Evolutionary conservation across 768 basidiomycete species (phyloP).

Genomic region (Trichaptum fuscoviolaceum): DNA sequence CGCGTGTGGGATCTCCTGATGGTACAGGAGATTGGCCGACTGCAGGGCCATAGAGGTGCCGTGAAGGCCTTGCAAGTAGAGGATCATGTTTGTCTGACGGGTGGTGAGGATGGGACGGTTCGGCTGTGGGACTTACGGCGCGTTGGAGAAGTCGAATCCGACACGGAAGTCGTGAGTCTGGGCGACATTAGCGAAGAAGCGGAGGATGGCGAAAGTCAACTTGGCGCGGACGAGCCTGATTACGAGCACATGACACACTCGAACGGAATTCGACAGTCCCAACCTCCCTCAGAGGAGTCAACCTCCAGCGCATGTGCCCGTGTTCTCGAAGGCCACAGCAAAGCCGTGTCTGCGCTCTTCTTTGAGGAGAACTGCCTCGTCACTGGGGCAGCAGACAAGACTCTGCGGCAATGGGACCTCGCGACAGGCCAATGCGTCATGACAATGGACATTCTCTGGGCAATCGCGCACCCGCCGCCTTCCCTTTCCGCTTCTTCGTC

Average conservation of each 20-base stretch:
- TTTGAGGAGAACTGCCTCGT: constrained; percentile 95
- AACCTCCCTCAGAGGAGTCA: constrained; percentile 30
- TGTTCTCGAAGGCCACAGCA: constrained; percentile 84
- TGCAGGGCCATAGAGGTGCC: constrained; percentile 74
- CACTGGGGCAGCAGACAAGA: constrained; percentile 97
- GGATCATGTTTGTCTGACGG: constrained; percentile 84
- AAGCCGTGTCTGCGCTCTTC: constrained; percentile 88
- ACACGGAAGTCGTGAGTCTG: constrained; percentile 47
- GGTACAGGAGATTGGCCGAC: constrained; percentile 79
- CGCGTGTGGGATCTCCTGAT: constrained; percentile 93
- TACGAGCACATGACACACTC: constrained; percentile 27
- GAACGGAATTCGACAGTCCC: constrained; percentile 36
- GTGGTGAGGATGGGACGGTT: constrained; percentile 80
- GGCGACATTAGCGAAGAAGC: constrained; percentile 57
- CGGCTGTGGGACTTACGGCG: constrained; percentile 87
- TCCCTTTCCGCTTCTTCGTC: constrained; percentile 16
- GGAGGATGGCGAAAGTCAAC: constrained; percentile 50
- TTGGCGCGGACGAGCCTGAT: constrained; percentile 30
- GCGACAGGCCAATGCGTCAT: constrained; percentile 96
- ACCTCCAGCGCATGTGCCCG: constrained; percentile 61
- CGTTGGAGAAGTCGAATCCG: constrained; percentile 70
- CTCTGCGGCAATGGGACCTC: constrained; percentile 97
- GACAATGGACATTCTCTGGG: constrained; percentile 99
- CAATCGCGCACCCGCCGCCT: constrained; percentile 82
- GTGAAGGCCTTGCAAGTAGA: constrained; percentile 95